phyloP scores from a whole-genome alignment of 2,329 filamentous ascomycete species.

The Fusarium bactridioides region DNA sequence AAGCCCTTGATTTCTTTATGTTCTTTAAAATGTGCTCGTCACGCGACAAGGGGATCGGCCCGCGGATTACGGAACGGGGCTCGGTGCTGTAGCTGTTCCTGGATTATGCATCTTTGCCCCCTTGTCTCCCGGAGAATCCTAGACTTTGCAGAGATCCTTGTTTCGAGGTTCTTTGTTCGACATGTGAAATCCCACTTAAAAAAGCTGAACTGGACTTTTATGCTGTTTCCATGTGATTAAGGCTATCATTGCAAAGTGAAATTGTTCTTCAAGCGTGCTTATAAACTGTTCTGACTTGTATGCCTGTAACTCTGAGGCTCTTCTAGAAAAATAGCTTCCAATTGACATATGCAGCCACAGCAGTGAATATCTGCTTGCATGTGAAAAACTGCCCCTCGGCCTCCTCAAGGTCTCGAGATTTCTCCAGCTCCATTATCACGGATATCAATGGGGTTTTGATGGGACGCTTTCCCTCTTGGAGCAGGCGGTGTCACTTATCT shows the following conservation, averaged over 20 bases:
- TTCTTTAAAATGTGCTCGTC: constrained; percentile 25
- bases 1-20: neutral
- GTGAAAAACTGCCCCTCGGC: constrained; percentile 39
- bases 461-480: constrained; percentile 35
- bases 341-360: neutral
- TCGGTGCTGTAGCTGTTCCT: constrained; percentile 29
- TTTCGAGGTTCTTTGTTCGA: constrained; percentile 9
- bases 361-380: constrained; percentile 22
- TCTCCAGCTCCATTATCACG: constrained; percentile 22
- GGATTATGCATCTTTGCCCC: constrained; percentile 35
- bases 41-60: constrained; percentile 36
- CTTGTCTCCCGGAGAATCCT: constrained; percentile 23
- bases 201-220: neutral
- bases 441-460: constrained; percentile 40
- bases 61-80: constrained; percentile 27
- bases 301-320: neutral
- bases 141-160: constrained; percentile 24
- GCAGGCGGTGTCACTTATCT: constrained; percentile 38
- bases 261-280: neutral
- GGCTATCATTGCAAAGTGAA: neutral
- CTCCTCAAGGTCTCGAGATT: constrained; percentile 13
- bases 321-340: neutral
- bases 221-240: constrained; percentile 1
- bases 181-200: constrained; percentile 36
- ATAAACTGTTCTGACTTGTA: neutral